Percentiles rank a stretch among this genome's conserved stretches.
These are phyloP conservation scores for Ogataea kodamae DNA, from an alignment of 805 yeast genomes.

Conservation along the genomic window DNA sequence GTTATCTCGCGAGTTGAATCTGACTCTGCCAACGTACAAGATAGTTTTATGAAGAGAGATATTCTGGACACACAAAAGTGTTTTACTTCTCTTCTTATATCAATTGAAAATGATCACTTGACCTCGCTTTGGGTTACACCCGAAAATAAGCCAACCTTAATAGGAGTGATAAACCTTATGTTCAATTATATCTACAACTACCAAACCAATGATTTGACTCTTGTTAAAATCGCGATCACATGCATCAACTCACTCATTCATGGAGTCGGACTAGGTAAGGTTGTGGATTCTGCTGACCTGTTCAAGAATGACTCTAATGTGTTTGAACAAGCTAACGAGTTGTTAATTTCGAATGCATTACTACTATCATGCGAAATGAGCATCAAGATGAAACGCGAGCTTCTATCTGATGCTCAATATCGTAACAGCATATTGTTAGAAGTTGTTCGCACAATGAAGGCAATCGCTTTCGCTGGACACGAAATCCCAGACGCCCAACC, in stretches of 20 bases:
- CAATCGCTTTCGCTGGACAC: conserved; percentile 43
- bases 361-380: conserved; percentile 74
- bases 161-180: conserved; percentile 57
- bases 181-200: conserved; percentile 58
- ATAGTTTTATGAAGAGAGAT: conserved; percentile 47
- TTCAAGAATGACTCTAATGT: conserved; percentile 42
- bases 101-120: conserved; percentile 71
- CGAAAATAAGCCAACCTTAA: conserved; percentile 58
- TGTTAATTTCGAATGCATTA: conserved; percentile 64
- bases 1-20: conserved; percentile 41
- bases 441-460: conserved; percentile 62
- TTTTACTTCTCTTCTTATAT: conserved; percentile 63
- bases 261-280: conserved; percentile 65
- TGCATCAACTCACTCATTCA: conserved; percentile 61
- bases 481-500: conserved; percentile 29
- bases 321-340: conserved; percentile 65
- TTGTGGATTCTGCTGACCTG: conserved; percentile 58
- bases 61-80: conserved; percentile 64
- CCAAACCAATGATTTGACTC: conserved; percentile 54
- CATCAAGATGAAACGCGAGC: conserved; percentile 62
- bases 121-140: conserved; percentile 68
- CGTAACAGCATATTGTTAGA: conserved; percentile 68
- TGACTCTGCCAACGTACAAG: conserved; percentile 20
- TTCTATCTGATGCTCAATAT: conserved; percentile 75
- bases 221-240: conserved; percentile 66